A percentile compares a stretch with the other conserved stretches of the same genome.
These are phyloP conservation scores for Musa acuminata DNA, from an alignment of 176 grass and related monocot genomes.

Conservation along the genomic window DNA sequence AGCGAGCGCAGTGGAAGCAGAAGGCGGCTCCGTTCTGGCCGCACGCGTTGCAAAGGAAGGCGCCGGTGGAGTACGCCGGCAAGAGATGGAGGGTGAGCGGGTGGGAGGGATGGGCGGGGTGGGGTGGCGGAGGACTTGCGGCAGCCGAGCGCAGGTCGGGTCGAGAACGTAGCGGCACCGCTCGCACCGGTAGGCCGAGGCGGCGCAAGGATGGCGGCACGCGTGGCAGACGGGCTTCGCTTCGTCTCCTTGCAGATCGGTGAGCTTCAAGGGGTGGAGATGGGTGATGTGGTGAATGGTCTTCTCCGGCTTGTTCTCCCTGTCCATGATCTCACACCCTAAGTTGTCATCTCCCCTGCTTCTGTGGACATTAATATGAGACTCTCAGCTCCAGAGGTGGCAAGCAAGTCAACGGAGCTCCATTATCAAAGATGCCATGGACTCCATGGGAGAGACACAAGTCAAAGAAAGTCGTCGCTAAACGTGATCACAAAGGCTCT, in stretches of 20 bases:
- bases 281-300: slow-evolving; percentile 21
- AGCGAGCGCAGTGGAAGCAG: slow-evolving; percentile 24
- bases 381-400: too few relatives aligned
- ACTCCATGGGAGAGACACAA: too few relatives aligned
- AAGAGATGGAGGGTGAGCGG: slow-evolving; percentile 9
- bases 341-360: not conserved
- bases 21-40: not conserved
- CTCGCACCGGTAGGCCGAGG: slow-evolving; percentile 9
- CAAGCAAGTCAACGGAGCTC: too few relatives aligned
- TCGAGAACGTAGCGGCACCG: slow-evolving; percentile 21
- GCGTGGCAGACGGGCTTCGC: not conserved
- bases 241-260: not conserved
- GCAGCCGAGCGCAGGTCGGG: slow-evolving; percentile 17
- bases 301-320: not conserved
- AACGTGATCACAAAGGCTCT: too few relatives aligned
- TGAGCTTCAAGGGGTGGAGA: slow-evolving; percentile 4
- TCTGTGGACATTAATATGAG: too few relatives aligned
- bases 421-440: too few relatives aligned
- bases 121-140: slow-evolving; percentile 6
- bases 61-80: not conserved
- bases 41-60: slow-evolving; percentile 16
- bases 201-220: slow-evolving; percentile 9
- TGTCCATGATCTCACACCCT: not conserved
- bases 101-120: slow-evolving; percentile 19
- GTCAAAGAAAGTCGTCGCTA: too few relatives aligned